A percentile compares a stretch with the other conserved stretches of the same genome.
Conservation (phyloP, 116 monocot species). For the Zostera marina region DNA sequence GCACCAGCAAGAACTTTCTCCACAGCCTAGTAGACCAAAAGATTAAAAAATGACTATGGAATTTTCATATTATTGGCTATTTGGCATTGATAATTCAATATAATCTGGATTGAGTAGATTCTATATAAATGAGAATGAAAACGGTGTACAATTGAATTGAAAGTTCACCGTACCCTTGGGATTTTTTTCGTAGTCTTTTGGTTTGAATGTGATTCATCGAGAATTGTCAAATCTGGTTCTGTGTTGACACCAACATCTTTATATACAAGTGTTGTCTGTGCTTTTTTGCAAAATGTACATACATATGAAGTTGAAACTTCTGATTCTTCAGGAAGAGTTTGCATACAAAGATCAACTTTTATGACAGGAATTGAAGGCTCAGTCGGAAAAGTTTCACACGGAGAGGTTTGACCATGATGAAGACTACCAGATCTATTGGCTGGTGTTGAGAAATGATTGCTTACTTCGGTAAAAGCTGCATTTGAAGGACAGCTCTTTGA, state of each 20-base stretch:
- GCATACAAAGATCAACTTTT: constrained; percentile 43
- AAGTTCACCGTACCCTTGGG: constrained; percentile 38
- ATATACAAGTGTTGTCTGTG: constrained; percentile 13
- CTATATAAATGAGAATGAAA: too few relatives aligned
- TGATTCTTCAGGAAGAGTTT: constrained; percentile 30
- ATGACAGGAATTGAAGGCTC: constrained; percentile 13
- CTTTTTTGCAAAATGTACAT: constrained; percentile 27
- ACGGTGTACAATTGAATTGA: not conserved
- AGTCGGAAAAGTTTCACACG: constrained; percentile 33
- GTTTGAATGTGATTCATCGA: constrained; percentile 16
- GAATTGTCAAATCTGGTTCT: constrained; percentile 33
- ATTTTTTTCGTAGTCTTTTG: constrained; percentile 33
- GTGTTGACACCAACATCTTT: constrained; percentile 13
- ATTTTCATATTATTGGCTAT: not conserved
- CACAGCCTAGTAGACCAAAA: constrained; percentile 39
- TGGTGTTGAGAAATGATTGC: constrained; percentile 15
- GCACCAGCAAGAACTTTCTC: constrained; percentile 92
- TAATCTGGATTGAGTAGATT: too few relatives aligned
- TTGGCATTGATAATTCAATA: not conserved
- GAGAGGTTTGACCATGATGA: constrained; percentile 35
- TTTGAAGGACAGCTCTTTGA: not conserved
- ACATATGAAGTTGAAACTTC: constrained; percentile 23
- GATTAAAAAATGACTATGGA: constrained; percentile 1
- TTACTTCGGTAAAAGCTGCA: constrained; percentile 1
- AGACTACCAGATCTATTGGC: constrained; percentile 54